Evolutionary conservation across 306 rosid genomes (phyloP).

Genomic region (Prunus mira): DNA sequence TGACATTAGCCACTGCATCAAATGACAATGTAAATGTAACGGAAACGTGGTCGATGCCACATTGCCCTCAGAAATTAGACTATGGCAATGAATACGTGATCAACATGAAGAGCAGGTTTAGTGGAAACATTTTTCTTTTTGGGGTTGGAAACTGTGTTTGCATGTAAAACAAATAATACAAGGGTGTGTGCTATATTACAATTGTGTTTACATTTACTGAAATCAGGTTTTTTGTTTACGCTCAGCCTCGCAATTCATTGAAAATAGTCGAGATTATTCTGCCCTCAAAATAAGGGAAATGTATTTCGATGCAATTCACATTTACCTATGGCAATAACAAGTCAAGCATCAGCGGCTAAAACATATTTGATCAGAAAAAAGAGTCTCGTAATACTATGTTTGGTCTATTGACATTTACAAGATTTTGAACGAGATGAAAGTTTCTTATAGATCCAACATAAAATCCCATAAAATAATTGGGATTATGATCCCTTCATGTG

Average conservation of each 20-base stretch:
- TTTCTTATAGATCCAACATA: slow-evolving; percentile 25
- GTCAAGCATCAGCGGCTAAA: not conserved
- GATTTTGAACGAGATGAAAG: not conserved
- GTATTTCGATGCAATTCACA: not conserved
- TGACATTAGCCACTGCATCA: no score
- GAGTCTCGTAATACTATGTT: not conserved
- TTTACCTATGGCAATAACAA: not conserved
- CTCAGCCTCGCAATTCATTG: no score
- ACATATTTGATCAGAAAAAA: not conserved
- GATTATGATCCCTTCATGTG: slow-evolving; percentile 30
- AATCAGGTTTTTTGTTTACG: not conserved
- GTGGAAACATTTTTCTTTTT: not conserved
- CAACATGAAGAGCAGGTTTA: not conserved
- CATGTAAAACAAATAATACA: no score
- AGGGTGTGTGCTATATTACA: not conserved
- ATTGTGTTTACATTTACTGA: not conserved
- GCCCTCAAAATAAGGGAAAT: not conserved
- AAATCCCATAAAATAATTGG: slow-evolving; percentile 39
- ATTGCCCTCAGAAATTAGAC: not conserved
- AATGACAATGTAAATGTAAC: not conserved
- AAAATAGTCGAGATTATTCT: no score
- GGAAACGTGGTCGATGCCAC: no score
- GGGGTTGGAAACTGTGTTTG: no score
- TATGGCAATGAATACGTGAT: not conserved
- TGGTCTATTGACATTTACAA: slow-evolving; percentile 20